A percentile compares a stretch with the other conserved stretches of the same genome.
Conservation (phyloP, 805 yeast genomes). For the Candida endomychidarum region DNA sequence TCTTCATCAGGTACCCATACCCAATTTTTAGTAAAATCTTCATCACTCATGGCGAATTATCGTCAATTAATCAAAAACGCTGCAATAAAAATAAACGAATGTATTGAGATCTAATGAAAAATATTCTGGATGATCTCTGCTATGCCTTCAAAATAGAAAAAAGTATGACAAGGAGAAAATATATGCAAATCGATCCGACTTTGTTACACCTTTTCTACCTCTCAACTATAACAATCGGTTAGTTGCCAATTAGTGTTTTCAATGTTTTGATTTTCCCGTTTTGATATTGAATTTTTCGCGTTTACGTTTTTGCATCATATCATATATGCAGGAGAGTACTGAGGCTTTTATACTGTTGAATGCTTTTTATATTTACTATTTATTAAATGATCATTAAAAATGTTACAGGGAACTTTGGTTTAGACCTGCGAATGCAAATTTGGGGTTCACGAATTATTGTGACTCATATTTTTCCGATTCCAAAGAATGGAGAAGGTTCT, state of each 20-base stretch:
- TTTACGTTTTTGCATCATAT: neutral
- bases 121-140: no score
- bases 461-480: neutral
- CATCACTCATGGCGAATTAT: conserved; percentile 7
- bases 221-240: neutral
- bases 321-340: no score
- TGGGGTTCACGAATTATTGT: neutral
- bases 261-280: conserved; percentile 6
- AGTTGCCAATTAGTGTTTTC: neutral
- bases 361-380: neutral
- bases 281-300: conserved; percentile 2
- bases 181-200: no score
- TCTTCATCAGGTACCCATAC: conserved; percentile 76
- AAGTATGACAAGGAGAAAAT: no score
- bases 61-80: neutral
- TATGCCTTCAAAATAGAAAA: no score
- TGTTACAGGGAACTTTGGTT: neutral
- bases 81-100: neutral
- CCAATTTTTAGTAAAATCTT: conserved; percentile 51
- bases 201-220: no score
- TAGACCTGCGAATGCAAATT: neutral
- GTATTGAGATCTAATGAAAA: no score
- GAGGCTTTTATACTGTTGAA: no score
- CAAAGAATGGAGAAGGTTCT: neutral
- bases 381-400: neutral